Evolutionary conservation across 805 yeast species (phyloP), one percentile per base, ranked within the genome.

Genomic region (Dipodascopsis tothii): DNA sequence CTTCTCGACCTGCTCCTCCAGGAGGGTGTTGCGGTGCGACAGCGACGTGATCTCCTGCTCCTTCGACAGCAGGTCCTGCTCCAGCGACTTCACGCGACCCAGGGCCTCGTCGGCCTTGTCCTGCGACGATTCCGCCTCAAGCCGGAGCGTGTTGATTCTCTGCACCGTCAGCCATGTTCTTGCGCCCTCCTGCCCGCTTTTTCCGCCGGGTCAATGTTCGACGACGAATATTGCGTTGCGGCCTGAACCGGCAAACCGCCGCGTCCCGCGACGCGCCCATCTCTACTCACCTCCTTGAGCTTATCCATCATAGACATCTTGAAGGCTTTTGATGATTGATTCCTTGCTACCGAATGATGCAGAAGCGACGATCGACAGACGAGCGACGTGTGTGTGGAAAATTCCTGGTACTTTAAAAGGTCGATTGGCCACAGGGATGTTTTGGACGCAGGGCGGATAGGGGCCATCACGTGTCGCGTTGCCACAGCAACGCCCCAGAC

Each of bases 61-160:
- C 72, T 88, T 88, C 56, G 85, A 90, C 56, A 84, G 72, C 63
- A 77, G 75, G 62, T 86, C 95, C 71, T 90, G 96, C 68, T 90
- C 97, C 66, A 90, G 74, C 62, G 74, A 81, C 75, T 88, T 92
- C 70, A 84, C 78, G 65, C 80, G 80, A 52, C 74, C 78, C 50
- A 79, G 69, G 60, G 84, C 76, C 60, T 84, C 95, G 62, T 92
- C 98, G 50, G 92, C 81, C 73, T 87, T 85, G 66, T 86, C 96
- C 73, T 90, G 96, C 86, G 98, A 94, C 59, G 81, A 73, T 72
- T 92, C 98, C 56, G 95, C 90, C 65, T 92, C 97, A 60, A 84
- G 73, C 71, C 90, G 88, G 67, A 92, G 79, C 69, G 80, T 80
- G 74, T 72, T 81, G 71, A 87, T 73, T 77, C 86, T 87, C 94